Evolutionary conservation across 768 basidiomycete genomes (phyloP), one percentile per base, ranked within the genome.

Genomic region (Lactifluus hygrophoroides): DNA sequence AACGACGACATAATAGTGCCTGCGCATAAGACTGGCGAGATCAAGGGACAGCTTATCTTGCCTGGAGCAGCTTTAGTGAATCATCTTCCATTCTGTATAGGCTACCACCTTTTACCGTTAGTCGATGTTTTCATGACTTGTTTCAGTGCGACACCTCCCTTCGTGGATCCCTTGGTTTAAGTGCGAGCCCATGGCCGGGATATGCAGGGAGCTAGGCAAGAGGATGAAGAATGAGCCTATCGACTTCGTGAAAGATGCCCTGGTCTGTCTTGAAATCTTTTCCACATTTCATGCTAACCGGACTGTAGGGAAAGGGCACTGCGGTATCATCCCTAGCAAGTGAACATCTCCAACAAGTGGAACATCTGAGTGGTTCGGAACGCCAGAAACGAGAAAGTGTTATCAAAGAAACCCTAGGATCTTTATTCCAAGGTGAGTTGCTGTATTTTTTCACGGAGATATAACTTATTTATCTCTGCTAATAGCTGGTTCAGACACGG

Each of bases 21-120:
- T 1, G 17, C 51, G 1, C 3, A 19, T 8, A 5, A 32, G 10
- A 8, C 28, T 16, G 16, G 2, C 23, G 21, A 58, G 2, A n/a
- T 32, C 0, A 0, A 40, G 9, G 17, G 37, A 3, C 35, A 11
- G 21, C 27, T 47, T 7, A 14, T 47, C 27, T 3, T 52, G 5
- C 57, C 57, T 40, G 57, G 57, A 9, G 57, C 44, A 1, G 16
- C 27, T 10, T 23, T 61, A 1, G 44, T 61, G 3, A 55, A 61
- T 38, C 3, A 46, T n/a, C 37, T 61, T 2, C 60, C 55, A 25
- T 27, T 38, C n/a, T 19, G 60, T 51, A 6, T 13, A 27, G 16
- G 16, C 11, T 9, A 35, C 17, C 28, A 19, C 40, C n/a, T 51
- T 25, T 40, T 17, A 13, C 21, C 14, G 11, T 21, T 1, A 2